These are phyloP conservation scores for Aurantiochytrium sp. DNA, from an alignment of 108 stramenopile species.

Conservation along the genomic window DNA sequence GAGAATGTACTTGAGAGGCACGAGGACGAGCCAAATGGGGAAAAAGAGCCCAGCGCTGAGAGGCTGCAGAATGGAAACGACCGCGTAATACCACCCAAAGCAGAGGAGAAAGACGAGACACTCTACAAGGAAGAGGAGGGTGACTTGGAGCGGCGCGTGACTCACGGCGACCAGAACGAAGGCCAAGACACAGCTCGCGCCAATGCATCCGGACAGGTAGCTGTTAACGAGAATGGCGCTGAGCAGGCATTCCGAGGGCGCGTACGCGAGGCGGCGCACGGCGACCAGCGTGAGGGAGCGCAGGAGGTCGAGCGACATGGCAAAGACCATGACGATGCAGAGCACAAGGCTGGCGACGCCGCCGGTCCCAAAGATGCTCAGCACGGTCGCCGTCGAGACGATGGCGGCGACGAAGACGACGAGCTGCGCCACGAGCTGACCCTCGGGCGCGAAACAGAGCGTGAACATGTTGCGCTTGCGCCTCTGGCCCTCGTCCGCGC, in stretches of 20 bases:
- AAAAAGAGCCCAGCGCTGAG: background rate
- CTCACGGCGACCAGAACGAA: background rate
- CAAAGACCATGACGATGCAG: background rate
- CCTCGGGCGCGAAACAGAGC: background rate
- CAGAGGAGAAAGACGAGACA: background rate
- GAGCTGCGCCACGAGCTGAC: background rate
- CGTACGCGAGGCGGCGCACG: background rate
- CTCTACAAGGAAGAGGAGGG: background rate
- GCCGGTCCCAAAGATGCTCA: background rate
- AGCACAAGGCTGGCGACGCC: background rate
- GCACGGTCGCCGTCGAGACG: background rate
- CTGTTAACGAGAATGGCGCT: background rate
- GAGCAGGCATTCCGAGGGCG: background rate
- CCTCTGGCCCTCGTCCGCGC: background rate
- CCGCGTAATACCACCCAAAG: background rate
- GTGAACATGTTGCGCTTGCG: background rate
- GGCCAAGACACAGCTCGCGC: background rate
- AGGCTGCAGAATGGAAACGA: background rate
- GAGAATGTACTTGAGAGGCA: background rate
- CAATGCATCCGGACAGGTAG: background rate
- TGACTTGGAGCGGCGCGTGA: background rate
- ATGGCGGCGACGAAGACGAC: background rate
- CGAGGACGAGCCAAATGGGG: background rate
- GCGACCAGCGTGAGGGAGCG: background rate
- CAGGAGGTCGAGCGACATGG: background rate